Conservation (phyloP, 768 basidiomycete genomes). For the Tulasnella sp. region DNA sequence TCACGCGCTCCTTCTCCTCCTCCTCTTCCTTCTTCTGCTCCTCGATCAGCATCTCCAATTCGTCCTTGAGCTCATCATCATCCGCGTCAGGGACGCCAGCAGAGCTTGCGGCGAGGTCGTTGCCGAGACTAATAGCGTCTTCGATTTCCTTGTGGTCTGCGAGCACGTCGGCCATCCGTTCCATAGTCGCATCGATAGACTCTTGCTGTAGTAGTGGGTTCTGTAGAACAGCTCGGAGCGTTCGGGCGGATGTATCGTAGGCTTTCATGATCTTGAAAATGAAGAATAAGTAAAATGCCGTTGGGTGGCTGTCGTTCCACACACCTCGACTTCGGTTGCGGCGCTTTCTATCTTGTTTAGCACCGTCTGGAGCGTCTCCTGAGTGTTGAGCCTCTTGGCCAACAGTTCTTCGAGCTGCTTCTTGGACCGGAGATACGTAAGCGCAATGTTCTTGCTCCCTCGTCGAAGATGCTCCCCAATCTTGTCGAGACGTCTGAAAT, state of each 20-base stretch:
- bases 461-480: slow-evolving; percentile 66
- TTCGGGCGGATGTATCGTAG: slow-evolving; percentile 81
- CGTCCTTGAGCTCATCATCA: slow-evolving; percentile 34
- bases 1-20: slow-evolving; percentile 9
- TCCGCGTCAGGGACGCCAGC: slow-evolving; percentile 51
- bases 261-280: slow-evolving; percentile 73
- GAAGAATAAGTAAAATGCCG: not conserved
- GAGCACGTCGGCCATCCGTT: slow-evolving; percentile 80
- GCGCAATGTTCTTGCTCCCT: slow-evolving; percentile 72
- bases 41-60: slow-evolving; percentile 34
- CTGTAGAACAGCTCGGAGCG: slow-evolving; percentile 72
- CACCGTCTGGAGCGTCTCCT: slow-evolving; percentile 75
- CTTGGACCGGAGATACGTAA: slow-evolving; percentile 63
- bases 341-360: slow-evolving; percentile 83
- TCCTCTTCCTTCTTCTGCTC: slow-evolving; percentile 34
- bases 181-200: slow-evolving; percentile 82
- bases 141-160: slow-evolving; percentile 83
- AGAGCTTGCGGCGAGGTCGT: slow-evolving; percentile 59
- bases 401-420: slow-evolving; percentile 81
- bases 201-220: slow-evolving; percentile 81
- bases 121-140: slow-evolving; percentile 70
- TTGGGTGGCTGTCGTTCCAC: slow-evolving; percentile 32
- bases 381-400: slow-evolving; percentile 69
- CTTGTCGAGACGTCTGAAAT: slow-evolving; percentile 63
- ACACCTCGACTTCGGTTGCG: slow-evolving; percentile 83